These are phyloP conservation scores for Tuber microsphaerosporum DNA, from an alignment of 495 filamentous ascomycete species.

Conservation along the genomic window DNA sequence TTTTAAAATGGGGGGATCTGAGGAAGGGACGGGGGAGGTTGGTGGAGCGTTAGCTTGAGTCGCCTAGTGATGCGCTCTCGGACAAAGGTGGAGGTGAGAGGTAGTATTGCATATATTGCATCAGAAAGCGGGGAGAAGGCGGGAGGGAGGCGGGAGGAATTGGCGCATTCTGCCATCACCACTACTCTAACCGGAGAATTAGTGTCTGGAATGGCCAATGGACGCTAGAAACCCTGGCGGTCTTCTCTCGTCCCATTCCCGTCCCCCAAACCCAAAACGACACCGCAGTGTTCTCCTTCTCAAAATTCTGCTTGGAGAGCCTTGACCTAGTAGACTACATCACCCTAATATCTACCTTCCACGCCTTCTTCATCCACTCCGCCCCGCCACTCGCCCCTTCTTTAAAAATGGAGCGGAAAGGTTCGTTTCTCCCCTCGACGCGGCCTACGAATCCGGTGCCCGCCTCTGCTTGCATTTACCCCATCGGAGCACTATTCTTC, in stretches of 20 bases:
- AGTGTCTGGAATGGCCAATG: slow-evolving; percentile 40
- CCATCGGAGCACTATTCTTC: slow-evolving; percentile 63
- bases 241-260: slow-evolving; percentile 55
- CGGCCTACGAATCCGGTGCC: slow-evolving; percentile 63
- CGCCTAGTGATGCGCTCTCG: slow-evolving; percentile 2
- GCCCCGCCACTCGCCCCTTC: slow-evolving; percentile 52
- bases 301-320: slow-evolving; percentile 50
- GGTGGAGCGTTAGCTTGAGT: slow-evolving; percentile 9
- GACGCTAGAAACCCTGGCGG: slow-evolving; percentile 47
- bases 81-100: slow-evolving; percentile 6
- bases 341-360: slow-evolving; percentile 60
- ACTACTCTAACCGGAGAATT: not conserved
- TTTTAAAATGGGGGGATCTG: slow-evolving; percentile 70
- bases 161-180: not conserved
- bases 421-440: slow-evolving; percentile 65
- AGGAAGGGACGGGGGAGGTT: slow-evolving; percentile 50
- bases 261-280: slow-evolving; percentile 50
- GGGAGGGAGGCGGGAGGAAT: not conserved
- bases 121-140: not conserved
- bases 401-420: slow-evolving; percentile 66
- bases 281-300: slow-evolving; percentile 50
- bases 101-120: not conserved
- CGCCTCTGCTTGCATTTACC: slow-evolving; percentile 54
- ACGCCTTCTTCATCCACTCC: slow-evolving; percentile 58
- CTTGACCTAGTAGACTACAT: slow-evolving; percentile 69